Evolutionary conservation across 1,139 yeast genomes (phyloP).

Genomic region (Diutina siamensis): DNA sequence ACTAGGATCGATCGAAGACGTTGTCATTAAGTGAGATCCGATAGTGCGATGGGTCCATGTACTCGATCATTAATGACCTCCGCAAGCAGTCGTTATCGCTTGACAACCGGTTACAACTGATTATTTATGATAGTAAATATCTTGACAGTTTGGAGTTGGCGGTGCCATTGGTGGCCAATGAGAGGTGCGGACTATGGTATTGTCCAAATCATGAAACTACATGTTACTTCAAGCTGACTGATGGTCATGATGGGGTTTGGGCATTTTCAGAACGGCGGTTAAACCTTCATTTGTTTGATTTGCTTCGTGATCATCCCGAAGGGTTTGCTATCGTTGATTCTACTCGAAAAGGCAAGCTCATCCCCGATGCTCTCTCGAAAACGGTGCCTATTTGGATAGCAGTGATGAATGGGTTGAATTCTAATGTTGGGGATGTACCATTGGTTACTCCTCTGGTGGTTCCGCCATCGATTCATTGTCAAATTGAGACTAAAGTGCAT

Average conservation of each 20-base stretch:
- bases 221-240: conserved; percentile 80
- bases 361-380: conserved; percentile 81
- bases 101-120: conserved; percentile 59
- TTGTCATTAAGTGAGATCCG: conserved; percentile 2
- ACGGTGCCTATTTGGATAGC: conserved; percentile 92
- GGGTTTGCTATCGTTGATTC: conserved; percentile 70
- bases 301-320: conserved; percentile 20
- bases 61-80: conserved; percentile 19
- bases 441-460: conserved; percentile 46
- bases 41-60: background rate
- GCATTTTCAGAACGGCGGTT: conserved; percentile 60
- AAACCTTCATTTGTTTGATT: conserved; percentile 55
- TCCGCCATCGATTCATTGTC: conserved; percentile 44
- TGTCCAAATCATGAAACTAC: conserved; percentile 34
- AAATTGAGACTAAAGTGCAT: conserved; percentile 40
- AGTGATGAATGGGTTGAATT: conserved; percentile 47
- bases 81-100: conserved; percentile 45
- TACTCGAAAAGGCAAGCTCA: conserved; percentile 69
- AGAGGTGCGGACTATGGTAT: conserved; percentile 86
- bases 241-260: conserved; percentile 82
- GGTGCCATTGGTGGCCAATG: conserved; percentile 54
- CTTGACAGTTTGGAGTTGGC: conserved; percentile 12
- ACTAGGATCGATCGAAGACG: background rate
- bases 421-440: conserved; percentile 16
- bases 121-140: conserved; percentile 42